Base-by-base conservation (phyloP, 2,329 filamentous ascomycete genomes). In the Trichocomaceae sp. region DNA sequence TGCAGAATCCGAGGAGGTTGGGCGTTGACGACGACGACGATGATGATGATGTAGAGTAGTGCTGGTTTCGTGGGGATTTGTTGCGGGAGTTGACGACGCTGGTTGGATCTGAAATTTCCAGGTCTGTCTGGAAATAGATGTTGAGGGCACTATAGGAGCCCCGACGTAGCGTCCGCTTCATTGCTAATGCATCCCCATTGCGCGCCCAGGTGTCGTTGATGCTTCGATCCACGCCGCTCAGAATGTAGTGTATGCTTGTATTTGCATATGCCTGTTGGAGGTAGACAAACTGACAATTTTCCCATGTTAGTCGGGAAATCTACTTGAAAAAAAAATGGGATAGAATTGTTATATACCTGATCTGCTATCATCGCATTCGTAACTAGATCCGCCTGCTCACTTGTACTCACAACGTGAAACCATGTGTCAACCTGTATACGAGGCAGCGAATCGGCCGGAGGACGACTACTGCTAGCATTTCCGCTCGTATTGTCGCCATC, bases 61-160 rank as follows among this genome's bases (percentile, higher is more conserved):
- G 22, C 15, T 15, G 20, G 22, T 47, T n/a, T 17, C 31, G 45
- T 23, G 19, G 17, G 45, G 29, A 47, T 15, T 39, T 39, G 23
- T 26, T 26, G 5, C 58, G 55, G 22, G 57, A 59, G 4, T 63
- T 63, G 5, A 63, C 62, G 33, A 63, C 61, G 12, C 55, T 60
- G 10, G 56, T 60, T 5, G 63, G 49, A 4, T 52, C 50, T 5
- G 64, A 58, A 0, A 63, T 58, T 31, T 72, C 65, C 15, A 83
- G 72, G 54, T 82, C 72, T 31, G 77, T 78, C 65, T 83, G 78
- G 70, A 83, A 83, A 69, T 83, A 83, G 57, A 84, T 70, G 65
- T 84, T 84, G 35, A 83, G 72, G 1, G 76, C 75, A 39, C 62
- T 58, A 66, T 84, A 84, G 39, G 65, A 76, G 50, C 81, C 81